phyloP scores from a whole-genome alignment of 352 stramenopile genomes.

The Phytophthora parvispora region DNA sequence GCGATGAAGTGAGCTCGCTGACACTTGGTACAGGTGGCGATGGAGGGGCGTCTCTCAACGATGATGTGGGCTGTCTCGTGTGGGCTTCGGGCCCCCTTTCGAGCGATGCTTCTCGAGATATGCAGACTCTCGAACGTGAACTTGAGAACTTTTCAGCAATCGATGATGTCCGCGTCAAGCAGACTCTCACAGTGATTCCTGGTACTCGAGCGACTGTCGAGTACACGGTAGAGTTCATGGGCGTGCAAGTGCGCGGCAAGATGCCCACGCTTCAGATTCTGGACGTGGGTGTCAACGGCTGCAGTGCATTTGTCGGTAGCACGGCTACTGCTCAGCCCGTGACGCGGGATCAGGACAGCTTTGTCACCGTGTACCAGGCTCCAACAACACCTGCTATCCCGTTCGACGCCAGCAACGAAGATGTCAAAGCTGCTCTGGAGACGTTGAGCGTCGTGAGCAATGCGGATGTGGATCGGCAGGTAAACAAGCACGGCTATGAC shows the following conservation, averaged over 20 bases:
- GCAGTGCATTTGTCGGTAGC: slow-evolving; percentile 67
- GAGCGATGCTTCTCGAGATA: slow-evolving; percentile 50
- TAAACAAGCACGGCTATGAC: slow-evolving; percentile 90
- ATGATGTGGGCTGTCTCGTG: slow-evolving; percentile 81
- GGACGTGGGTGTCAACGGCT: slow-evolving; percentile 94
- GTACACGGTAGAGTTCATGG: slow-evolving; percentile 96
- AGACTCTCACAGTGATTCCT: slow-evolving; percentile 51
- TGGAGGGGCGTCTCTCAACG: slow-evolving; percentile 71
- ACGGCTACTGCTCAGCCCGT: slow-evolving; percentile 28
- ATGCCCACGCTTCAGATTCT: slow-evolving; percentile 88
- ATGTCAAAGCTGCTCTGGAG: slow-evolving; percentile 96
- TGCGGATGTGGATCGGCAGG: slow-evolving; percentile 87
- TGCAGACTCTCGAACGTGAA: slow-evolving; percentile 66
- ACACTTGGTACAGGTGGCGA: slow-evolving; percentile 80
- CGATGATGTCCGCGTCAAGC: slow-evolving; percentile 78
- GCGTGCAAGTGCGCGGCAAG: slow-evolving; percentile 89
- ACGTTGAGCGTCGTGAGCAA: slow-evolving; percentile 88
- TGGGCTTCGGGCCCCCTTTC: slow-evolving; percentile 73
- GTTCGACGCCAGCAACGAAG: slow-evolving; percentile 89
- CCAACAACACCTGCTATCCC: slow-evolving; percentile 93
- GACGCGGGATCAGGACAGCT: slow-evolving; percentile 33
- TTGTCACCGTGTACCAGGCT: slow-evolving; percentile 89
- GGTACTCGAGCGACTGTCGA: slow-evolving; percentile 64
- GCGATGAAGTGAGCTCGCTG: slow-evolving; percentile 87
- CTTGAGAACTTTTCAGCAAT: slow-evolving; percentile 72